Base-by-base conservation (phyloP, 164 flowering plant species). In the Vitis vinifera region DNA sequence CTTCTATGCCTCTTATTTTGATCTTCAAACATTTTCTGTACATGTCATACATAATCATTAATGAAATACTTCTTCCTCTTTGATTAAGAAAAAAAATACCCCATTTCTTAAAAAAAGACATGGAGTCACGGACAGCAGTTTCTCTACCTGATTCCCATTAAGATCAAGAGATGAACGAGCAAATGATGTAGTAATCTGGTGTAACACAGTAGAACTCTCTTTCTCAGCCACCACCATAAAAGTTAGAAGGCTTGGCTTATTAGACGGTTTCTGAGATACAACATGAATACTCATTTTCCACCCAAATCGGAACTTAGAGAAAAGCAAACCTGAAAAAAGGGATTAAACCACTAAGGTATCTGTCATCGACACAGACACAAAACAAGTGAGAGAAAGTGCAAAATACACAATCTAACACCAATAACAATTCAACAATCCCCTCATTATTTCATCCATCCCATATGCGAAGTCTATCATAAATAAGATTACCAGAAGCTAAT, bases 261-360 rank as follows among this genome's bases (percentile, higher is more conserved):
- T 78, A 8, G 80, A 76, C 47, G 81, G 72, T 74, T 80, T 84
- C 51, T 76, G 81, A 67, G 92, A 83, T 59, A 94, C 72, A 19
- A 72, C 82, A 75, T 86, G 83, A 76, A 94, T 60, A 76, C 75
- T 78, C 70, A 80, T 79, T 80, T 81, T 86, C 98, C 98, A 94
- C 63, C 98, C 97, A 81, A 84, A 80, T 56, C 98, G 88, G 67
- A 92, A 86, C 78, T 86, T 88, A 1, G 91, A 80, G 70, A 94
- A 88, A 77, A 94, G 91, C 77, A 92, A 79, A 59, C 80, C 98
- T 94, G 88, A 60, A 75, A 73, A 59, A 55, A 31, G 7, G 12
- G 17, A 19, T 16, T 19, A 37, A 71, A 47, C 30, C 9, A 8
- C 67, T 27, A 59, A 52, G 60, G 31, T 52, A 50, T 68, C 37